These are phyloP conservation scores for Prunus yedoensis DNA, from an alignment of 331 rosid genomes.

Conservation along the genomic window DNA sequence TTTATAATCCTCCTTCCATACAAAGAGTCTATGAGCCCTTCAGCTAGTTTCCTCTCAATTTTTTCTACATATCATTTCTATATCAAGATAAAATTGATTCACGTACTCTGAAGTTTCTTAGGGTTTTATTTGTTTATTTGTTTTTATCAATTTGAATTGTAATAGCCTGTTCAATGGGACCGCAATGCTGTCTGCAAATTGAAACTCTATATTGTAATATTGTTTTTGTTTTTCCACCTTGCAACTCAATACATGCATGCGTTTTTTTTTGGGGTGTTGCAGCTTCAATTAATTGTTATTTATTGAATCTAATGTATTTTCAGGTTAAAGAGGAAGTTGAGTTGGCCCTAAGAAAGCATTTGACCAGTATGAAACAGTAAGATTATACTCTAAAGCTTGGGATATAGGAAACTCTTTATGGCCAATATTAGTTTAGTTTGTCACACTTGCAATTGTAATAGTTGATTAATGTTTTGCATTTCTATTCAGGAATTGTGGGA, in stretches of 20 bases:
- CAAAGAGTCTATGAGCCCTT: not conserved
- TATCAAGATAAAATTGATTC: not conserved
- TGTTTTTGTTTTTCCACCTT: not conserved
- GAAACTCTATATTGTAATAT: not conserved
- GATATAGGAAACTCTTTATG: not conserved
- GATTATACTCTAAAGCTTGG: slow-evolving; percentile 32
- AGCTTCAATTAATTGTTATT: slow-evolving; percentile 20
- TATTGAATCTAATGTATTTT: slow-evolving; percentile 29
- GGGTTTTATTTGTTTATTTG: not conserved
- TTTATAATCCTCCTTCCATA: not conserved
- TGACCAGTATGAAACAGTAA: slow-evolving; percentile 72
- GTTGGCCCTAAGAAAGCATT: slow-evolving; percentile 71
- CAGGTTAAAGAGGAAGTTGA: slow-evolving; percentile 99
- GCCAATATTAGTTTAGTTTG: not conserved
- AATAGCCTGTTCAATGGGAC: not conserved
- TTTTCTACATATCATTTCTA: not conserved
- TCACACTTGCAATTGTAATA: not conserved
- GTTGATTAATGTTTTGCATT: slow-evolving; percentile 24
- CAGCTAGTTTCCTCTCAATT: not conserved
- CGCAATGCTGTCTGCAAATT: not conserved
- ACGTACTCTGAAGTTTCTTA: slow-evolving; percentile 1
- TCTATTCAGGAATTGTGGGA: slow-evolving; percentile 63
- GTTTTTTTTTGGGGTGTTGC: not conserved
- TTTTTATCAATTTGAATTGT: not conserved
- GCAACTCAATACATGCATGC: not conserved